These are phyloP conservation scores for Metschnikowia kunwiensis DNA, from an alignment of 805 yeast genomes.

Conservation along the genomic window DNA sequence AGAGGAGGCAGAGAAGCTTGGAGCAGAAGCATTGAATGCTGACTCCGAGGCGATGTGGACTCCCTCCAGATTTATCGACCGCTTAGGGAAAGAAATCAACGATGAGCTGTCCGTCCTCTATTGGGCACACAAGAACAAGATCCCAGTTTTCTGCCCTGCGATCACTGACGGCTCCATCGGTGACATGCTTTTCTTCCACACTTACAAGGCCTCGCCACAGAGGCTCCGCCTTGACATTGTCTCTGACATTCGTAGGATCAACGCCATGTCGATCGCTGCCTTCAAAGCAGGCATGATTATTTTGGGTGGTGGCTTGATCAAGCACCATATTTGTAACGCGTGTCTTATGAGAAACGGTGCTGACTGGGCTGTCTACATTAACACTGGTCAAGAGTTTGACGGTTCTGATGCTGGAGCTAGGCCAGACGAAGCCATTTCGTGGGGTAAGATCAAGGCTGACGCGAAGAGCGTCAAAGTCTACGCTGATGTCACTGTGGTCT, in stretches of 20 bases:
- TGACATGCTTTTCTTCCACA: slow-evolving; percentile 98
- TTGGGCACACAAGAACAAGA: slow-evolving; percentile 97
- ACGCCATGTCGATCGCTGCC: slow-evolving; percentile 94
- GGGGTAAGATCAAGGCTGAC: slow-evolving; percentile 98
- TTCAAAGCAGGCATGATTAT: slow-evolving; percentile 92
- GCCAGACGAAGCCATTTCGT: slow-evolving; percentile 97
- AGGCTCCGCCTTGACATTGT: slow-evolving; percentile 90
- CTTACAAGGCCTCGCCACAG: slow-evolving; percentile 89
- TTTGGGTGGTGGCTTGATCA: slow-evolving; percentile 93
- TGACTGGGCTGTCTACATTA: slow-evolving; percentile 93
- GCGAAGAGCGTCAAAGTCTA: slow-evolving; percentile 90
- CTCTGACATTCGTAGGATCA: slow-evolving; percentile 86
- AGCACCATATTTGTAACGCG: slow-evolving; percentile 97
- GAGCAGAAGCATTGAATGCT: slow-evolving; percentile 58
- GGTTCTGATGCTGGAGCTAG: slow-evolving; percentile 99
- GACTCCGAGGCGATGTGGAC: slow-evolving; percentile 77
- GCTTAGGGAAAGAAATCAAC: slow-evolving; percentile 92
- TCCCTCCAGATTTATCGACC: slow-evolving; percentile 87
- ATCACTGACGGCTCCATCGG: slow-evolving; percentile 98
- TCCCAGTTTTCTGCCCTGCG: slow-evolving; percentile 97
- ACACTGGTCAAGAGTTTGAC: slow-evolving; percentile 98
- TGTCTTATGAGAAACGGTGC: slow-evolving; percentile 99
- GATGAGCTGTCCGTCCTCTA: slow-evolving; percentile 91
- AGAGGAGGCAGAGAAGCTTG: slow-evolving; percentile 48
- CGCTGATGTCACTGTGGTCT: slow-evolving; percentile 91